Conservation (phyloP, 2,329 filamentous ascomycete genomes). For the Penicillium olsonii region DNA sequence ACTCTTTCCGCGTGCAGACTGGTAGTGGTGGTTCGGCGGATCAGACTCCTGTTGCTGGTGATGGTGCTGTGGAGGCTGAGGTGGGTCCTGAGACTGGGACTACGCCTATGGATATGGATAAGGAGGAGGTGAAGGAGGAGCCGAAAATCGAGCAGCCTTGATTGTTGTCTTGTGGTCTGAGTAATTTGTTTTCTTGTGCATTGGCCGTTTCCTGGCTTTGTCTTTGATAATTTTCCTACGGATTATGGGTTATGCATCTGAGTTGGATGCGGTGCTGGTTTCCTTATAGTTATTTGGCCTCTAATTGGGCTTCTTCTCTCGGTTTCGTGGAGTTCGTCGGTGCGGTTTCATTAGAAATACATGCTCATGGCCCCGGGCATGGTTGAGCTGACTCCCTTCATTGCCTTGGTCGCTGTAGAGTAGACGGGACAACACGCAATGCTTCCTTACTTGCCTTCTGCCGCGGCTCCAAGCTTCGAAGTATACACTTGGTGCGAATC, state of each 20-base stretch:
- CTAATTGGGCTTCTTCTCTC: neutral
- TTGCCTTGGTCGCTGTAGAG: too few species aligned
- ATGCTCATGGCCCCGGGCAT: constrained; percentile 6
- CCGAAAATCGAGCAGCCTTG: constrained; percentile 33
- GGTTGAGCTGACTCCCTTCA: neutral
- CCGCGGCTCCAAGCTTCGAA: too few species aligned
- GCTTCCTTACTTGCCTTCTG: too few species aligned
- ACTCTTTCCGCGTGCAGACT: constrained; percentile 38
- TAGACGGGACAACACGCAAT: too few species aligned
- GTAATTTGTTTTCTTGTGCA: constrained; percentile 8
- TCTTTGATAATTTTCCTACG: constrained; percentile 4
- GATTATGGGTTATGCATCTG: constrained; percentile 4
- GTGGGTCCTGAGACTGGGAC: constrained; percentile 27
- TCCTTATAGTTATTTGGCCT: neutral
- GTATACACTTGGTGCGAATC: too few species aligned
- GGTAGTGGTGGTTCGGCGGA: constrained; percentile 32
- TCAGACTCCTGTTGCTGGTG: constrained; percentile 15
- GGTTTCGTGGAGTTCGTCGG: constrained; percentile 2
- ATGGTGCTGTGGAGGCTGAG: constrained; percentile 13
- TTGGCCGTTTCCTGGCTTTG: neutral
- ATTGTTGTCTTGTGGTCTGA: neutral
- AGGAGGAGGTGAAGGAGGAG: constrained; percentile 36
- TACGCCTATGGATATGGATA: constrained; percentile 43
- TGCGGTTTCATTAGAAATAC: neutral
- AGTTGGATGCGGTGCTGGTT: constrained; percentile 6